Evolutionary conservation across 371 early-diverging fungal species (phyloP), one percentile per base, ranked within the genome.

Genomic region (Scutellospora calospora): DNA sequence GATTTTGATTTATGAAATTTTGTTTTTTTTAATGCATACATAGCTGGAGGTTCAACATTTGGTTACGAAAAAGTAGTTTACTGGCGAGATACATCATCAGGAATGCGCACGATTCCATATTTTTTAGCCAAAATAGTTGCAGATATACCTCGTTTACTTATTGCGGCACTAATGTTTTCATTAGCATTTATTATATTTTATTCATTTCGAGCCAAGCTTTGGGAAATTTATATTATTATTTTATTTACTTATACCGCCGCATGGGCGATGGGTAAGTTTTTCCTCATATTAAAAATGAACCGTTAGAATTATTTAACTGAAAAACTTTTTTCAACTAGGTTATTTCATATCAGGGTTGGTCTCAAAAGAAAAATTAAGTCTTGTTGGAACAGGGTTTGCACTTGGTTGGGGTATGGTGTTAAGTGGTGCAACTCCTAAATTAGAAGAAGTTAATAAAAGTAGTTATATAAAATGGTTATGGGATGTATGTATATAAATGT

Each of bases 51-150:
- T 14, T 81, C 81, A 65, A 88, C 88, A 1, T 90, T 89, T 80
- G 89, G 90, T 38, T 85, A 85, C 22, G 90, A 90, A 81, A 85
- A 84, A 69, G 80, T 84, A 16, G 90, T 90, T 22, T 89, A 84
- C 71, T 89, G 89, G 89, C 85, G 90, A 9, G 89, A 91, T 20
- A 83, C 88, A 27, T 81, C 88, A 1, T 82, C 86, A 14, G 91
- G 90, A 49, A 78, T 86, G 80, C 76, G 83, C 41, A 85, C 90
- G 0, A 33, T 89, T 27, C 87, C 89, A 6, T 91, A 87, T 66
- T 91, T 84, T 75, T 20, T 90, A 14, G 89, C 89, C 54, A 90
- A 90, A 76, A 73, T 83, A 49, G 78, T 90, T 63, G 87, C 90
- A 5, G 90, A 90, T 55, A 76, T 90, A 9, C 89, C 90, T 20